Conservation (phyloP, 2,329 filamentous ascomycete species). For the Pseudodiploospora longispora region DNA sequence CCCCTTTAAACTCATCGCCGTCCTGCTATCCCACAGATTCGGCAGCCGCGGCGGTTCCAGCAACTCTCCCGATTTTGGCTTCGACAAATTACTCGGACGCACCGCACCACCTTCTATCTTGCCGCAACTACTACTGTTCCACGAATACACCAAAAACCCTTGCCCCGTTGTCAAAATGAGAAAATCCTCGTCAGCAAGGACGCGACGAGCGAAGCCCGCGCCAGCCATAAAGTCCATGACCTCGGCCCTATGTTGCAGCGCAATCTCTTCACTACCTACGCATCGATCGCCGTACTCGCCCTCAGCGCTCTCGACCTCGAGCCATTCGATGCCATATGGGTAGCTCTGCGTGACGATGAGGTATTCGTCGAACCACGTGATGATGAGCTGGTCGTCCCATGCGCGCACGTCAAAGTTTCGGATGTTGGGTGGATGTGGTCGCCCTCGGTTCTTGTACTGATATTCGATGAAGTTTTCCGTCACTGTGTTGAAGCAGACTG, state of each 20-base stretch:
- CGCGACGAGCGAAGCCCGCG: slow-evolving; percentile 4
- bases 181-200: slow-evolving; percentile 8
- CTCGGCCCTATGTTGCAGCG: background rate
- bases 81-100: slow-evolving; percentile 2
- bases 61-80: slow-evolving; percentile 2
- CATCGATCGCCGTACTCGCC: slow-evolving; percentile 1
- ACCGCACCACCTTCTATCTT: background rate
- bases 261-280: background rate
- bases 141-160: slow-evolving; percentile 7
- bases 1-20: slow-evolving; percentile 3
- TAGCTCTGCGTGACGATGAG: slow-evolving; percentile 6
- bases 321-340: slow-evolving; percentile 7
- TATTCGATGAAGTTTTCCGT: slow-evolving; percentile 5
- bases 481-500: slow-evolving; percentile 8
- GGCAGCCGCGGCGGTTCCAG: slow-evolving; percentile 8
- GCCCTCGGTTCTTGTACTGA: slow-evolving; percentile 3
- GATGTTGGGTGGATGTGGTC: slow-evolving; percentile 5
- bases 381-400: slow-evolving; percentile 8
- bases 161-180: slow-evolving; percentile 7
- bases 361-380: slow-evolving; percentile 9
- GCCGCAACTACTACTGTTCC: background rate
- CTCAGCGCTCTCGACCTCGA: background rate
- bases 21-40: slow-evolving; percentile 5
- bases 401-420: slow-evolving; percentile 6
- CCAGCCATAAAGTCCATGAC: slow-evolving; percentile 4